Evolutionary conservation across 2,329 filamentous ascomycete species (phyloP).

Genomic region (Pseudocercospora ulei): DNA sequence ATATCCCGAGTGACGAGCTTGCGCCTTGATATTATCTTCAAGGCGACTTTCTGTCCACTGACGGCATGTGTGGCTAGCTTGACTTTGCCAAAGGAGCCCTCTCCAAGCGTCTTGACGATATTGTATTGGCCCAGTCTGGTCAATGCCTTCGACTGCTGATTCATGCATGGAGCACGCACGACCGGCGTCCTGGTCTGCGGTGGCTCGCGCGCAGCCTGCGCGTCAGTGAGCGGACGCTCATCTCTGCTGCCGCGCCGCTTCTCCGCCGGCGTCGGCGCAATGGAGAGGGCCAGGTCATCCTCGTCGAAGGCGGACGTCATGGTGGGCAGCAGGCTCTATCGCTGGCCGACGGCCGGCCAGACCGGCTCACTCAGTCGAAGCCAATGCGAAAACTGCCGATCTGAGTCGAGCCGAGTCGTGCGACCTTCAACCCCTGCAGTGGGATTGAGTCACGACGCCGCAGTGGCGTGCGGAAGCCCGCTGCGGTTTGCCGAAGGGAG

Average conservation of each 20-base stretch:
- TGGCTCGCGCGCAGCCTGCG: slow-evolving; percentile 18
- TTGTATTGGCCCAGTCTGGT: slow-evolving; percentile 79
- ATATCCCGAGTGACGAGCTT: slow-evolving; percentile 96
- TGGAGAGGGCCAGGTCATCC: slow-evolving; percentile 37
- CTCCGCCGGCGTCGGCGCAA: slow-evolving; percentile 25
- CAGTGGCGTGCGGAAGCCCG: neutral
- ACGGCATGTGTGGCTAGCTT: slow-evolving; percentile 89
- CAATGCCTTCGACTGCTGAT: slow-evolving; percentile 30
- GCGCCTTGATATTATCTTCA: slow-evolving; percentile 95
- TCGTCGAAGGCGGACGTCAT: slow-evolving; percentile 37
- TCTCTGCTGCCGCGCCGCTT: slow-evolving; percentile 28
- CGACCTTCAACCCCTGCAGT: neutral
- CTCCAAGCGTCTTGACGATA: slow-evolving; percentile 79
- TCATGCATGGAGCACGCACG: slow-evolving; percentile 22
- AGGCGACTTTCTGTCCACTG: slow-evolving; percentile 86
- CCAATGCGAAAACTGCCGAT: neutral
- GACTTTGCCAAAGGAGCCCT: slow-evolving; percentile 97
- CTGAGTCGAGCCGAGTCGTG: slow-evolving; percentile 1
- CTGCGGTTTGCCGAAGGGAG: neutral
- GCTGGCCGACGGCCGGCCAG: slow-evolving; percentile 13
- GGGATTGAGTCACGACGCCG: slow-evolving; percentile 1
- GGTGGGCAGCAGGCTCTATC: slow-evolving; percentile 14
- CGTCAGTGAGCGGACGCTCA: slow-evolving; percentile 32
- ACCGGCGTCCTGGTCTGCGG: slow-evolving; percentile 22
- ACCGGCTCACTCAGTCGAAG: slow-evolving; percentile 13